Conservation (phyloP, 2,329 filamentous ascomycete genomes). For the Knoxdaviesia proteae region DNA sequence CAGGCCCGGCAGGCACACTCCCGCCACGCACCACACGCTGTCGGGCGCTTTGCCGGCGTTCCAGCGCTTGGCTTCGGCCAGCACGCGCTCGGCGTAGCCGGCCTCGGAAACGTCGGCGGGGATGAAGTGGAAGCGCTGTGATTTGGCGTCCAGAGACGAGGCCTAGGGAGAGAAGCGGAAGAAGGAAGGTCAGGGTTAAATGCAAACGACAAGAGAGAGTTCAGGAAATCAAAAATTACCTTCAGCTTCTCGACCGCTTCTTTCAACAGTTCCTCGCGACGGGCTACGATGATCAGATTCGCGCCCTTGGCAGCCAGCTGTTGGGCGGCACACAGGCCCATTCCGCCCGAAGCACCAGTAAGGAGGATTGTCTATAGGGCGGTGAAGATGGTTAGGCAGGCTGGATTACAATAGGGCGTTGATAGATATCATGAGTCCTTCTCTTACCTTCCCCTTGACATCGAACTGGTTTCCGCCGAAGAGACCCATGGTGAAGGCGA, state of each 20-base stretch:
- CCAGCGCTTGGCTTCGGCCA: slow-evolving; percentile 57
- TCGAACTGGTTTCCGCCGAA: slow-evolving; percentile 55
- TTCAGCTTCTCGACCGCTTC: slow-evolving; percentile 41
- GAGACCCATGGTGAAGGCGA: slow-evolving; percentile 38
- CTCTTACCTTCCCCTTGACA: slow-evolving; percentile 58
- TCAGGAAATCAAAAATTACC: slow-evolving; percentile 17
- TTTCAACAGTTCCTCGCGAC: slow-evolving; percentile 55
- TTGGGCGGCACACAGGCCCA: slow-evolving; percentile 58
- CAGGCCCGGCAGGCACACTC: slow-evolving; percentile 50
- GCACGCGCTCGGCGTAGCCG: slow-evolving; percentile 46
- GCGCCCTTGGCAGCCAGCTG: slow-evolving; percentile 68
- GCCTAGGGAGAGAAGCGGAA: slow-evolving; percentile 21
- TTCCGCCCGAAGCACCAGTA: slow-evolving; percentile 82
- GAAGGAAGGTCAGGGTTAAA: slow-evolving; percentile 1
- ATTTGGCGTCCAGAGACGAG: slow-evolving; percentile 39
- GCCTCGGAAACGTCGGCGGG: slow-evolving; percentile 59
- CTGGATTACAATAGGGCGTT: background rate
- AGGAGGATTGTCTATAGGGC: slow-evolving; percentile 54
- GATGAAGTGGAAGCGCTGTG: slow-evolving; percentile 68
- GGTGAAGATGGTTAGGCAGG: background rate
- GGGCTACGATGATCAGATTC: slow-evolving; percentile 67
- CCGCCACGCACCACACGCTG: slow-evolving; percentile 80
- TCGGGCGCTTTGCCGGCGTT: slow-evolving; percentile 57
- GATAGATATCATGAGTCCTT: background rate
- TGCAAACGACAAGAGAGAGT: background rate